Conservation (phyloP, 805 yeast species). For the Starmera caribaea region DNA sequence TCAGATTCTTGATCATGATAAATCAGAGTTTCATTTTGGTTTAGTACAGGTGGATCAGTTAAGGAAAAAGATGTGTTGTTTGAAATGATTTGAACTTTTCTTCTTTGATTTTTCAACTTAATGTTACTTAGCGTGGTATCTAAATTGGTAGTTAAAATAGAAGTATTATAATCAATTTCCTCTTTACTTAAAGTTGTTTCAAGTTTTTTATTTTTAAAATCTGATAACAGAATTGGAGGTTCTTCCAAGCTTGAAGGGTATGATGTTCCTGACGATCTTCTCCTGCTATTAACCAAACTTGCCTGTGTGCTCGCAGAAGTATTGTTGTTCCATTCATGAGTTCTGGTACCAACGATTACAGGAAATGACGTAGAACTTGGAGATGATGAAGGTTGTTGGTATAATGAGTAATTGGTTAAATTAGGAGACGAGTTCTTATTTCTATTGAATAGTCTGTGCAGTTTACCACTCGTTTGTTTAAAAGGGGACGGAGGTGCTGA, state of each 20-base stretch:
- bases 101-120: conserved; percentile 9
- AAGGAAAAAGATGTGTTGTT: too few species aligned
- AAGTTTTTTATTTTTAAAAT: too few species aligned
- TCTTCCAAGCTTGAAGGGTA: too few species aligned
- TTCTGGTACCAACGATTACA: conserved; percentile 36
- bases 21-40: too few species aligned
- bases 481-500: neutral
- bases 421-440: conserved; percentile 11
- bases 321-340: conserved; percentile 39
- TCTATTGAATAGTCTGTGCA: conserved; percentile 17
- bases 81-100: conserved; percentile 16
- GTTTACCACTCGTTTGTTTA: conserved; percentile 6
- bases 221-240: too few species aligned
- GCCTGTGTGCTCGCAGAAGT: neutral
- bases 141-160: too few species aligned
- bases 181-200: too few species aligned
- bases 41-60: too few species aligned
- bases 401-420: conserved; percentile 5
- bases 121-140: too few species aligned
- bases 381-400: conserved; percentile 13
- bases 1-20: too few species aligned
- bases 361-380: conserved; percentile 17
- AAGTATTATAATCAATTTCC: too few species aligned
- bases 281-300: too few species aligned
- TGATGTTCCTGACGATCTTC: neutral